Percentiles rank a stretch among this genome's conserved stretches.
Evolutionary conservation across 257 asterid genomes (phyloP).

Genomic region (Verbena officinalis): DNA sequence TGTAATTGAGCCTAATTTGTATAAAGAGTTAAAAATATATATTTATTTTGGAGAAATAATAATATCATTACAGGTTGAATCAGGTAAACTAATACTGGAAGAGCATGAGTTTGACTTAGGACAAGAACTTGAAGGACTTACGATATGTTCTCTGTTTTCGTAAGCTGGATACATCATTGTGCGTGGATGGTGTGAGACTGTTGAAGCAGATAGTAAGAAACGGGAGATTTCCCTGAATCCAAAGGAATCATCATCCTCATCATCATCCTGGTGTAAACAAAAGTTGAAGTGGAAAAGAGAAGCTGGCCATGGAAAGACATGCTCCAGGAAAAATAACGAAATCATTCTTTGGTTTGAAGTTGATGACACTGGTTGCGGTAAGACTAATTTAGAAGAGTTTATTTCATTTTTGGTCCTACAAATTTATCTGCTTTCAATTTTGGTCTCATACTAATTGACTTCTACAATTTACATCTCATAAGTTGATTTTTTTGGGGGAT

Average conservation of each 20-base stretch:
- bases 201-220: conserved; percentile 35
- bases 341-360: conserved; percentile 84
- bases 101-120: conserved; percentile 87
- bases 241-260: conserved; percentile 46
- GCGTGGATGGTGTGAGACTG: conserved; percentile 88
- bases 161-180: conserved; percentile 81
- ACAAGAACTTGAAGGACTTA: conserved; percentile 93
- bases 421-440: no score
- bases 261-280: conserved; percentile 44
- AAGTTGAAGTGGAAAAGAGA: conserved; percentile 51
- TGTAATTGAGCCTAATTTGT: no score
- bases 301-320: conserved; percentile 40
- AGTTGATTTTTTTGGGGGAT: no score
- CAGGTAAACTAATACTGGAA: conserved; percentile 87
- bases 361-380: conserved; percentile 94
- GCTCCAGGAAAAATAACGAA: conserved; percentile 61
- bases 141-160: conserved; percentile 53
- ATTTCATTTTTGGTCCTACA: no score
- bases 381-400: no score
- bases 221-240: conserved; percentile 31
- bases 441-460: no score
- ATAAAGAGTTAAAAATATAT: no score
- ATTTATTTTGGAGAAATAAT: no score
- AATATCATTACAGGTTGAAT: conserved; percentile 68
- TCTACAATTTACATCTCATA: no score